phyloP scores from a whole-genome alignment of 2,329 filamentous ascomycete genomes.

The Gremmenia infestans region DNA sequence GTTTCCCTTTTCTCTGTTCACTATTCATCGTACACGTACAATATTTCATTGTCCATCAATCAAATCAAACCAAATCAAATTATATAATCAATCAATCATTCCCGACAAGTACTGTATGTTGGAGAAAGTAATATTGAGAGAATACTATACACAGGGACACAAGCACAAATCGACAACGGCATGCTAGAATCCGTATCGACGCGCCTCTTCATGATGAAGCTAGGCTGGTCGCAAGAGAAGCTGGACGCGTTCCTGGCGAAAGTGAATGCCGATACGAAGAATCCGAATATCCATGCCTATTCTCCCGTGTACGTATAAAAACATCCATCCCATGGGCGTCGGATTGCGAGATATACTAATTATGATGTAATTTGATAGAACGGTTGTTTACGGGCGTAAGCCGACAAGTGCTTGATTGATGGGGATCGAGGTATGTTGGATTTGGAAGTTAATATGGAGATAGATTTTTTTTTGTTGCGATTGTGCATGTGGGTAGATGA shows the following conservation, averaged over 20 bases:
- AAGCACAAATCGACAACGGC: background rate
- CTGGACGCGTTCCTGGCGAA: background rate
- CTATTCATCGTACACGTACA: background rate
- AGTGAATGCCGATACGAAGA: background rate
- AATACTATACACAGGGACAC: background rate
- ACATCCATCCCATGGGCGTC: too few relatives aligned
- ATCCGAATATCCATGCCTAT: conserved; percentile 1
- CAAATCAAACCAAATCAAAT: too few relatives aligned
- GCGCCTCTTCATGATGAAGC: conserved; percentile 1
- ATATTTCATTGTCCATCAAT: background rate
- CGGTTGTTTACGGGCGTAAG: background rate
- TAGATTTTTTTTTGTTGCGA: too few relatives aligned
- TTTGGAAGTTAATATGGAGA: too few relatives aligned
- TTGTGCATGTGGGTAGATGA: too few relatives aligned
- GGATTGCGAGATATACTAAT: background rate
- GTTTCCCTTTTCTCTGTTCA: background rate
- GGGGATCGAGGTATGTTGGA: too few relatives aligned
- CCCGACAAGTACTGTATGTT: too few relatives aligned
- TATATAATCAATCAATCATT: too few relatives aligned
- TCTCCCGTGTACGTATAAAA: background rate
- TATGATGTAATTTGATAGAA: background rate
- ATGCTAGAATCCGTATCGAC: conserved; percentile 1
- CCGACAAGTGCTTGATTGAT: background rate
- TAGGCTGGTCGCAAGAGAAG: background rate
- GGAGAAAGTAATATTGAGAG: background rate